Conservation (phyloP, 192 early-diverging fungal species). For the Coemansia sp. region DNA sequence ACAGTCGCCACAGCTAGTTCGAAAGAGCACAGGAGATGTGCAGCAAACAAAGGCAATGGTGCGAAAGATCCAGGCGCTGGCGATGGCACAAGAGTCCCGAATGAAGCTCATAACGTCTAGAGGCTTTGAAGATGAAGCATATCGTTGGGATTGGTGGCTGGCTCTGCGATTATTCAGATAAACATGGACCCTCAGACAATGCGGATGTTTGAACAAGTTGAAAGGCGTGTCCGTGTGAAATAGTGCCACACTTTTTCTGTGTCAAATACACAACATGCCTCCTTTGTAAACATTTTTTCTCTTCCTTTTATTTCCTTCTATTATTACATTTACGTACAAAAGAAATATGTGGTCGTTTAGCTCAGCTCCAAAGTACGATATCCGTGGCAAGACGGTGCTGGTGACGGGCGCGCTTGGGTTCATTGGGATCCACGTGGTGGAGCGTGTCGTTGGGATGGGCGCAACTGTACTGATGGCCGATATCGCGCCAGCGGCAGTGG, state of each 20-base stretch:
- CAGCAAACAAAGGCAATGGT: neutral
- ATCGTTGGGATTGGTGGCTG: neutral
- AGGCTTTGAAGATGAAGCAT: neutral
- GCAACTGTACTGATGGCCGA: constrained; percentile 26
- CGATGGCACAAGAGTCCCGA: neutral
- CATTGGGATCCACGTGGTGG: constrained; percentile 18
- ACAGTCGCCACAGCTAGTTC: constrained; percentile 20
- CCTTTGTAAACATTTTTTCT: neutral
- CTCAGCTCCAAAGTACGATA: neutral
- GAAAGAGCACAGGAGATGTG: neutral
- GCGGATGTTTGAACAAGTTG: no score
- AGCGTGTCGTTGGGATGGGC: constrained; percentile 5
- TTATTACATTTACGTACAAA: neutral
- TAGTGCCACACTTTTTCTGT: no score
- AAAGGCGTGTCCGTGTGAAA: no score
- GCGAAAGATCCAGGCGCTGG: constrained; percentile 10
- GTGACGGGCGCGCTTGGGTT: constrained; percentile 30
- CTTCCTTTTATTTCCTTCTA: neutral
- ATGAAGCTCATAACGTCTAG: neutral
- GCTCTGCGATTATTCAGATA: neutral
- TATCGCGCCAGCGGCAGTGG: constrained; percentile 2
- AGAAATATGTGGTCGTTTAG: neutral
- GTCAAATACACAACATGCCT: no score
- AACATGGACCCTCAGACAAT: neutral
- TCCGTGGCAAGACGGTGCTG: constrained; percentile 25